phyloP scores from a whole-genome alignment of 176 grass and related monocot genomes.

The Tillandsia fasciculata region DNA sequence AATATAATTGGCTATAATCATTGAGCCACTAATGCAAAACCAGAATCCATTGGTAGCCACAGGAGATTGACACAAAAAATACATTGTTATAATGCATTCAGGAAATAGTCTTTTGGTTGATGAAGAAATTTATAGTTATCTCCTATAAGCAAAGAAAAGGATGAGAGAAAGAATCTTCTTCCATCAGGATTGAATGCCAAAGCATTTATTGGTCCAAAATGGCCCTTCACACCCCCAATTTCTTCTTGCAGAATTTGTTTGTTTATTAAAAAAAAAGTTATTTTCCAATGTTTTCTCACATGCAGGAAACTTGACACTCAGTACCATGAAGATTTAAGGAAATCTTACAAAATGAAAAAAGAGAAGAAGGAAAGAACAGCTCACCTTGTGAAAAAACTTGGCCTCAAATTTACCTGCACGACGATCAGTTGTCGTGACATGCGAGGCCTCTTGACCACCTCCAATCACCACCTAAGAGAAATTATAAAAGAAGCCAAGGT shows the following conservation, averaged over 20 bases:
- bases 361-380: background rate
- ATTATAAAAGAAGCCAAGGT: background rate
- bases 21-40: constrained; percentile 8
- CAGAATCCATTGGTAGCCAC: background rate
- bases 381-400: constrained; percentile 76
- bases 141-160: background rate
- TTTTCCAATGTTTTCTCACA: no score
- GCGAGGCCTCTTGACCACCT: constrained; percentile 66
- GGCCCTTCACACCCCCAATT: constrained; percentile 87
- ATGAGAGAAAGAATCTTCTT: constrained; percentile 28
- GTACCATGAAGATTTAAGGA: background rate
- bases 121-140: background rate
- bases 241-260: constrained; percentile 79
- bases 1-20: constrained; percentile 18
- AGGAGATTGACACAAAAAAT: background rate
- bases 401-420: constrained; percentile 89
- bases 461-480: constrained; percentile 69
- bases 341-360: background rate
- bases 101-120: background rate
- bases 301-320: no score
- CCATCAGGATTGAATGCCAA: constrained; percentile 86
- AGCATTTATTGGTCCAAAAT: constrained; percentile 88
- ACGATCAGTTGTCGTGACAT: constrained; percentile 67
- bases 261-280: background rate
- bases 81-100: background rate